phyloP scores from a whole-genome alignment of 495 filamentous ascomycete genomes.

The Pseudomonodictys pantanalensis region DNA sequence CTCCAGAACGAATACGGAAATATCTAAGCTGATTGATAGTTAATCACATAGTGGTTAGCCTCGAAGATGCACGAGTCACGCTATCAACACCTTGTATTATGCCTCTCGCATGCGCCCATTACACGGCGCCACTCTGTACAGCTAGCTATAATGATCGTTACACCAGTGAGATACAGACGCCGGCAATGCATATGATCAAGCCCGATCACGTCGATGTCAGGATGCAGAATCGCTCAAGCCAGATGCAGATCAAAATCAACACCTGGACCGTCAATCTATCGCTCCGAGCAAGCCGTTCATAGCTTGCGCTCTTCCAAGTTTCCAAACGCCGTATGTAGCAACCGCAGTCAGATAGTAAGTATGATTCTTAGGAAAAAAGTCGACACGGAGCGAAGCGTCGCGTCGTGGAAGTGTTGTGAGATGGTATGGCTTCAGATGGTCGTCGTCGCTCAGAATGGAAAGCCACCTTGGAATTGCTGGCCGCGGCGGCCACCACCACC shows the following conservation, averaged over 20 bases:
- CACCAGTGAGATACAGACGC: neutral
- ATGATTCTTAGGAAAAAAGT: neutral
- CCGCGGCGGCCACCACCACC: constrained; percentile 22
- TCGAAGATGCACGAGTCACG: too few relatives aligned
- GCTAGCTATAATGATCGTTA: too few relatives aligned
- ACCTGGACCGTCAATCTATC: neutral
- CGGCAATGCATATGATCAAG: neutral
- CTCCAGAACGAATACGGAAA: too few relatives aligned
- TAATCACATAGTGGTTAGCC: too few relatives aligned
- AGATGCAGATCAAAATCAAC: neutral
- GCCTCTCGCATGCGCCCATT: too few relatives aligned
- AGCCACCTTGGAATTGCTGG: constrained; percentile 28
- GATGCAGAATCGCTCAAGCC: neutral
- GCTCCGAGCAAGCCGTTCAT: neutral
- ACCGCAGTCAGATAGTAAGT: too few relatives aligned
- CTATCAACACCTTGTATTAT: too few relatives aligned
- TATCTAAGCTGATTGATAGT: too few relatives aligned
- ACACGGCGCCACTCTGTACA: too few relatives aligned
- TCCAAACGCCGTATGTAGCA: constrained; percentile 23
- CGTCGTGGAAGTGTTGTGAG: neutral
- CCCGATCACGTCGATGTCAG: neutral
- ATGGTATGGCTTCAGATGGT: neutral
- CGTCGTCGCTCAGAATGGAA: constrained; percentile 21
- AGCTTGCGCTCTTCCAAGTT: constrained; percentile 16
- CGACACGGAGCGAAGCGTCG: neutral